phyloP scores from a whole-genome alignment of 2,329 filamentous ascomycete species.

The Scopulariopsis brevicaulis region DNA sequence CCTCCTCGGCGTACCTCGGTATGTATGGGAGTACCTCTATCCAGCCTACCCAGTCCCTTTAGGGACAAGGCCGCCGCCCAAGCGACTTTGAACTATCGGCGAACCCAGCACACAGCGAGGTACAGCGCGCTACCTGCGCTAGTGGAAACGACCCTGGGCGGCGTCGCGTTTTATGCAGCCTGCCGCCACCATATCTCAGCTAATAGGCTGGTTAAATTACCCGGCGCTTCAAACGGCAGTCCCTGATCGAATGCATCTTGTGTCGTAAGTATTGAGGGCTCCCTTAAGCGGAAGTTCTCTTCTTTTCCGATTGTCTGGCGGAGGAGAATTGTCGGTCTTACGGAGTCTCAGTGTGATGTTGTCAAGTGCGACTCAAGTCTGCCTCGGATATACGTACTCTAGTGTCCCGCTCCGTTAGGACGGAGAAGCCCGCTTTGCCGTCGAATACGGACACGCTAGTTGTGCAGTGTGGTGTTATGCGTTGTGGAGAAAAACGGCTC shows the following conservation, averaged over 20 bases:
- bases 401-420: not conserved
- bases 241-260: not conserved
- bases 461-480: not conserved
- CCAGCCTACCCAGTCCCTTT: too few relatives aligned
- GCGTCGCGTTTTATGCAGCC: not conserved
- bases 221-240: not conserved
- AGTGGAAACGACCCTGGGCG: not conserved
- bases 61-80: too few relatives aligned
- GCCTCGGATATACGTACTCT: too few relatives aligned
- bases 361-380: too few relatives aligned
- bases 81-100: too few relatives aligned
- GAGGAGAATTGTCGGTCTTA: too few relatives aligned
- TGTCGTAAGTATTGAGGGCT: not conserved
- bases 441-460: not conserved
- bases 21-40: not conserved
- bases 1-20: not conserved
- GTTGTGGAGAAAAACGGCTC: not conserved
- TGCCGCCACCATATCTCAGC: not conserved
- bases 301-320: too few relatives aligned
- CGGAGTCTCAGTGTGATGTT: too few relatives aligned
- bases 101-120: too few relatives aligned
- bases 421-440: not conserved
- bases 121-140: too few relatives aligned
- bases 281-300: too few relatives aligned
- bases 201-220: not conserved